Percentiles rank a stretch among this genome's conserved stretches.
These are phyloP conservation scores for Ustilago nuda DNA, from an alignment of 1,284 basidiomycete genomes.

Conservation along the genomic window DNA sequence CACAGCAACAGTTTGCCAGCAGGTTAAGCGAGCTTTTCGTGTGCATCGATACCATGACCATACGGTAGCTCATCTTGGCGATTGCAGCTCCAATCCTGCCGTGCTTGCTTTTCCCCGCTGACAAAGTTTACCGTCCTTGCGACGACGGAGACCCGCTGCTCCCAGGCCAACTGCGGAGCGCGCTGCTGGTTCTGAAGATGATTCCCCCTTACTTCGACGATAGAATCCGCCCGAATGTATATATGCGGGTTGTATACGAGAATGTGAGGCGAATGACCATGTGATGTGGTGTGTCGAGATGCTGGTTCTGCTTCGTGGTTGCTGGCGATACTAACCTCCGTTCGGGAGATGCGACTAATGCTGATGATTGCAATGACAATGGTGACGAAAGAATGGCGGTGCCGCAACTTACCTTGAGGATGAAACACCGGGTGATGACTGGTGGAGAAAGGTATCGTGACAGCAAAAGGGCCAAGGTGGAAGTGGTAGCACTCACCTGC, in stretches of 20 bases:
- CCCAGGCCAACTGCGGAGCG: not conserved
- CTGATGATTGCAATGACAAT: constrained; percentile 26
- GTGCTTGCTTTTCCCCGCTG: not conserved
- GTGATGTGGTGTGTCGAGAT: constrained; percentile 1
- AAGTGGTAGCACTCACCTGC: constrained; percentile 14
- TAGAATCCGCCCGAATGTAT: not conserved
- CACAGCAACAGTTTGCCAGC: not conserved
- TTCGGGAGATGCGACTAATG: constrained; percentile 5
- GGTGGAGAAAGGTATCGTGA: constrained; percentile 41
- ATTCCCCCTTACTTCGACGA: not conserved
- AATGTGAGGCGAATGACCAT: constrained; percentile 1
- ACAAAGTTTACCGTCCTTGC: not conserved
- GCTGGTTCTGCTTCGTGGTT: constrained; percentile 2
- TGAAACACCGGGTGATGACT: constrained; percentile 50
- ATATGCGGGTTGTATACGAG: constrained; percentile 13
- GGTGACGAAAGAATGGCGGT: constrained; percentile 19
- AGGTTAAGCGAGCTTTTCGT: not conserved
- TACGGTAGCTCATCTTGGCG: not conserved
- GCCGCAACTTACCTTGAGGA: constrained; percentile 51
- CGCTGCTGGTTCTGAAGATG: not conserved
- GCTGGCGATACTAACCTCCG: constrained; percentile 3
- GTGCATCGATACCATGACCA: not conserved
- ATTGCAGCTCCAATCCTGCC: not conserved
- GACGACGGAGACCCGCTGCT: not conserved
- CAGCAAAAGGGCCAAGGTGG: constrained; percentile 25